phyloP scores from a whole-genome alignment of 768 basidiomycete species.

The Lyophyllum semitale region DNA sequence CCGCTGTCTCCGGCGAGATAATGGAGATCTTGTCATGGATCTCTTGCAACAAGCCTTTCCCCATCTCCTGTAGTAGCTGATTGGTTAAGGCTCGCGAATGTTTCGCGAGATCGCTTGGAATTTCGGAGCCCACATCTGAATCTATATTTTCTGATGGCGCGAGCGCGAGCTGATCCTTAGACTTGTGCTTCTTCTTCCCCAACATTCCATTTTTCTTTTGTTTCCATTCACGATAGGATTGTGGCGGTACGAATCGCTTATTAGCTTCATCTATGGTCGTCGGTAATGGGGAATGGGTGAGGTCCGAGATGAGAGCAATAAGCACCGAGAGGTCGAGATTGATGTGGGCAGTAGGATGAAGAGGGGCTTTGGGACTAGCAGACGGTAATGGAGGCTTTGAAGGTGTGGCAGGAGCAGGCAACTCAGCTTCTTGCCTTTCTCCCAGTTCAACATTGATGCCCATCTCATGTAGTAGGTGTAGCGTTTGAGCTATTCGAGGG shows the following conservation, averaged over 20 bases:
- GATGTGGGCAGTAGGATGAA: conserved; percentile 58
- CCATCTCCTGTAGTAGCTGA: conserved; percentile 79
- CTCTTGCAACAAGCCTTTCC: conserved; percentile 59
- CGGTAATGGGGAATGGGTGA: conserved; percentile 75
- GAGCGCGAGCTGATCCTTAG: conserved; percentile 10
- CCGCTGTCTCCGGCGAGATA: conserved; percentile 16
- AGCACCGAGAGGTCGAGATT: conserved; percentile 86
- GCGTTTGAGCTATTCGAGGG: conserved; percentile 61
- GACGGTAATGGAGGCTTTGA: conserved; percentile 10
- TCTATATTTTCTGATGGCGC: conserved; percentile 21
- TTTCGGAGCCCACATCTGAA: conserved; percentile 26
- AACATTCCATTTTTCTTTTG: conserved; percentile 28
- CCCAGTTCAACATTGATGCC: conserved; percentile 72
- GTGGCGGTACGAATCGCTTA: conserved; percentile 61
- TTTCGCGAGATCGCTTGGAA: conserved; percentile 43
- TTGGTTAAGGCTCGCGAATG: conserved; percentile 71
- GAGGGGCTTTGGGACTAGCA: conserved; percentile 15
- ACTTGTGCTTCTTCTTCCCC: conserved; percentile 17
- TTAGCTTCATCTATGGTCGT: conserved; percentile 55
- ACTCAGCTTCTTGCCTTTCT: conserved; percentile 38
- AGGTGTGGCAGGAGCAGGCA: conserved; percentile 16
- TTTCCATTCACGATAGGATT: conserved; percentile 65
- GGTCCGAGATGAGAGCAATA: conserved; percentile 82
- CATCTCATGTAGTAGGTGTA: conserved; percentile 56
- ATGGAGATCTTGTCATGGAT: conserved; percentile 49